phyloP scores from a whole-genome alignment of 2,329 filamentous ascomycete species.

The Alternaria gansuensis region DNA sequence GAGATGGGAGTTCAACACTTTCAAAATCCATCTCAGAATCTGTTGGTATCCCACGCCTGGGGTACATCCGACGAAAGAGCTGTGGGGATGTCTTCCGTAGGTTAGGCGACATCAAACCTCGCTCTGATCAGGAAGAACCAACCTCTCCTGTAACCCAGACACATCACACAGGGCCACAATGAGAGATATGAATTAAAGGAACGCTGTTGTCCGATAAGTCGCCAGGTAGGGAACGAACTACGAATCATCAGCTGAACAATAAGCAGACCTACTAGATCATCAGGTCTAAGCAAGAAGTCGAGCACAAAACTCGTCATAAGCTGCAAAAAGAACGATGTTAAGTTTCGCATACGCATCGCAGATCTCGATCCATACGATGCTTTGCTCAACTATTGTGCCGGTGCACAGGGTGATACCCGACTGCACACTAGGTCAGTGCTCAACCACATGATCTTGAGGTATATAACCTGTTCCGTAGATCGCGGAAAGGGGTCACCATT shows the following conservation, averaged over 20 bases:
- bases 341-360: neutral
- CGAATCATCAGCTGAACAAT: neutral
- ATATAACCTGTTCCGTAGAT: too few relatives aligned
- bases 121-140: constrained; percentile 1
- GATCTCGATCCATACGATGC: too few relatives aligned
- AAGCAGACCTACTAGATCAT: neutral
- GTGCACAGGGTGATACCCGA: too few relatives aligned
- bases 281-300: neutral
- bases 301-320: neutral
- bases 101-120: constrained; percentile 1
- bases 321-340: neutral
- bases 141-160: neutral
- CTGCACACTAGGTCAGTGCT: too few relatives aligned
- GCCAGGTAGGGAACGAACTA: neutral
- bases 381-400: too few relatives aligned
- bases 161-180: neutral
- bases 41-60: neutral
- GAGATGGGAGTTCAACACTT: neutral
- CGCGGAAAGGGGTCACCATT: too few relatives aligned
- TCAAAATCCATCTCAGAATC: neutral
- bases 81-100: constrained; percentile 4
- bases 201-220: neutral
- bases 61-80: constrained; percentile 3
- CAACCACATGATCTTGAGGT: too few relatives aligned
- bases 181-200: neutral